Base-by-base conservation (phyloP, 1,139 yeast species). In the Diutina rugosa region DNA sequence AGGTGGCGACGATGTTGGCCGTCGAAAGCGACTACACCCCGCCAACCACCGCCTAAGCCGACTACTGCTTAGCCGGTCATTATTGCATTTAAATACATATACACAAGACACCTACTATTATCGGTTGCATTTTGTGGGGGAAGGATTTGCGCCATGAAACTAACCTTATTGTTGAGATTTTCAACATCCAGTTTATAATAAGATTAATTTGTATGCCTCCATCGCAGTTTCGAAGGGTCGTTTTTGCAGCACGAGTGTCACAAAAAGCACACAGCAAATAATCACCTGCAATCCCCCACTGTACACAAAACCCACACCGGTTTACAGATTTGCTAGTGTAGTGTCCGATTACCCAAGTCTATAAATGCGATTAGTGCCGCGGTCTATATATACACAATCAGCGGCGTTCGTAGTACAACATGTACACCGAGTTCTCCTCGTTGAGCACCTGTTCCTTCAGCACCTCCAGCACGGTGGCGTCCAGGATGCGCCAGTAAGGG, bases 1-100 rank as follows among this genome's bases (percentile, higher is more conserved):
- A 85, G 56, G 80, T 85, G 44, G 82, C 87, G 6, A 84, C 88
- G 0, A 71, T 87, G 57, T 66, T 86, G 32, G 91, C 90, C 16
- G 77, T 85, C 29, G 85, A 80, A 35, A 12, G 41, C 14, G 41
- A 35, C 14, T 35, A 35, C n/a, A 12, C 14, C n/a, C 41, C 41
- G 10, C 41, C 41, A 2, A 12, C 14, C 14, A 35, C 41, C 14
- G 10, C 41, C n/a, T 35, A 35, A 12, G 10, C 26, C 26, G 18
- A 18, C 18, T 18, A 18, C 18, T 18, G 18, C 18, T 18, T 18
- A 18, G 18, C 18, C 18, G 18, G 18, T 21, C 26, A 21, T 21
- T 21, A 21, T 35, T 9, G 41, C 41, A 35, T 35, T 35, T 1
- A 35, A 7, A 35, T 14, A 35, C 10, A 32, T 32, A 32, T 1